Evolutionary conservation across 331 rosid genomes (phyloP), one percentile per base, ranked within the genome.

Genomic region (Acacia pycnantha): DNA sequence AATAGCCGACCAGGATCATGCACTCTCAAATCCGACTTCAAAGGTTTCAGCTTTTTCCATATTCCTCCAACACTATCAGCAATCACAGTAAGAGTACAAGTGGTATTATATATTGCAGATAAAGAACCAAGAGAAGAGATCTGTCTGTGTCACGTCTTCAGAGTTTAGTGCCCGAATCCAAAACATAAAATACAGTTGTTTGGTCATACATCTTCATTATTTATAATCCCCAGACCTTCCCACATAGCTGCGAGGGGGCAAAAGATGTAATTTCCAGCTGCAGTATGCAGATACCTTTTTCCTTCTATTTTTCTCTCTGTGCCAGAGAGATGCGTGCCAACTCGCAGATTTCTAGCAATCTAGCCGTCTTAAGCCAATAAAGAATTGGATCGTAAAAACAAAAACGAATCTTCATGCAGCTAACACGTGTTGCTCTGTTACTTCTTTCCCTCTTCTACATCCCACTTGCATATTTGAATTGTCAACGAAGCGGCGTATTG

Each of bases 311-410:
- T 77, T 81, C 27, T 56, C 44, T 67, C 35, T 27, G 81, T 79
- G 82, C 77, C 87, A 73, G 43, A 47, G 76, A 51, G 76, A 44
- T 83, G 77, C 78, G 33, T 86, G 79, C 79, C 85, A 81, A 68
- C 85, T 80, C 83, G 59, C 70, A 33, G 53, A 48, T 74, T 31
- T 51, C 11, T 4, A 53, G 47, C 68, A 56, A 56, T 37, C 24
- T 47, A 26, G 76, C 76, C 33, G 11, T 70, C 11, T 41, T 2
- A 46, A 43, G 6, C 31, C 46, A 40, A 12, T 41, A 43, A 70
- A 69, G 53, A 11, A 44, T 13, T 43, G 50, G 24, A 15, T 72
- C 21, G 41, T 22, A 71, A 37, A 79, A 8, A 2, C 44, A 26
- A 15, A 37, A 24, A 11, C 64, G 27, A 73, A 78, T 65, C 21